These are phyloP conservation scores for Helianthus tuberosus DNA, from an alignment of 129 eudicot genomes.

Conservation along the genomic window DNA sequence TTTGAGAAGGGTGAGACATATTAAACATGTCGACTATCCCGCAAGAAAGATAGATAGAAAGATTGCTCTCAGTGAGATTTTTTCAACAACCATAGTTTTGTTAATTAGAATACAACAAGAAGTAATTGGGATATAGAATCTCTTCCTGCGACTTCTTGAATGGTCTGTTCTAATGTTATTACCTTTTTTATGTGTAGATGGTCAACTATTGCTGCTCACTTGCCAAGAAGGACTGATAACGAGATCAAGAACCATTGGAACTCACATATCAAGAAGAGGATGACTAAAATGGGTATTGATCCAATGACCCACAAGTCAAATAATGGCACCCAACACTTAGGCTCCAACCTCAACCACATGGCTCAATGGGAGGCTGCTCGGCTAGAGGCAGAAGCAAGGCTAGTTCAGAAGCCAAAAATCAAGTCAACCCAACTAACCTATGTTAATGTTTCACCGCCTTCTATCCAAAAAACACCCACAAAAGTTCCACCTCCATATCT, in stretches of 20 bases:
- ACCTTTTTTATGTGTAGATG: conserved; percentile 42
- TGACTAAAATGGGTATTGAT: conserved; percentile 71
- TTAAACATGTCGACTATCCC: no score
- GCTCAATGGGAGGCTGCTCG: conserved; percentile 86
- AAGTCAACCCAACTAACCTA: conserved; percentile 13
- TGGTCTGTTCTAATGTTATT: not conserved
- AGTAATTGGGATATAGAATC: not conserved
- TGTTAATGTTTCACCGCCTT: conserved; percentile 11
- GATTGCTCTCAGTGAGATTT: no score
- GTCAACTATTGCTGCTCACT: conserved; percentile 70
- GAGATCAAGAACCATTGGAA: conserved; percentile 82
- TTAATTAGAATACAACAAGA: no score
- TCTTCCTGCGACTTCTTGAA: not conserved
- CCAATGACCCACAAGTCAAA: conserved; percentile 77
- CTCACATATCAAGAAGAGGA: conserved; percentile 71
- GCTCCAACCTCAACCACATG: conserved; percentile 74
- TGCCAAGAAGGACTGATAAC: conserved; percentile 71
- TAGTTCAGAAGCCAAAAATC: conserved; percentile 50
- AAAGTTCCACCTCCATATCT: conserved; percentile 20
- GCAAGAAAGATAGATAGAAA: no score
- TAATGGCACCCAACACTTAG: conserved; percentile 38
- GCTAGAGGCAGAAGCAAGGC: conserved; percentile 74
- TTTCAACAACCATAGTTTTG: no score
- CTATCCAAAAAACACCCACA: conserved; percentile 9
- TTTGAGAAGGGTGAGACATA: no score